Conservation (phyloP, 2,329 filamentous ascomycete genomes). For the Endocalyx cinctus region DNA sequence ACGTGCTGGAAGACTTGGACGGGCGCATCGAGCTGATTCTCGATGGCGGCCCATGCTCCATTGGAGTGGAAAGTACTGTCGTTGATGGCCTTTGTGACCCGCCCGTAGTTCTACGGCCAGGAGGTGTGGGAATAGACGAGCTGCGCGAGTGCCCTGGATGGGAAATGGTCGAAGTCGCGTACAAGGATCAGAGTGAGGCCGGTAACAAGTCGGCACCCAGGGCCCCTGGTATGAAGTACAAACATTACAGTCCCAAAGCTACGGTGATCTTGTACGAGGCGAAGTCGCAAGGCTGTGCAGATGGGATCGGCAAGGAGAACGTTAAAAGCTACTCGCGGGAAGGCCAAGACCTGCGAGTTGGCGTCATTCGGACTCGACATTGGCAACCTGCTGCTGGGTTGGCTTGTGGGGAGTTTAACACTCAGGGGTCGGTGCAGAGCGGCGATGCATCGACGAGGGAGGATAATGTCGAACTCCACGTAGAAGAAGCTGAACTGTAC, state of each 20-base stretch:
- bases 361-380: slow-evolving; percentile 51
- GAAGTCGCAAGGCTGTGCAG: slow-evolving; percentile 28
- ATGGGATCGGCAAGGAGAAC: slow-evolving; percentile 33
- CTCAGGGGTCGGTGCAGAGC: slow-evolving; percentile 18
- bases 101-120: slow-evolving; percentile 78
- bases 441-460: not conserved
- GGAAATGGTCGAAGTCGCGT: slow-evolving; percentile 72
- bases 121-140: slow-evolving; percentile 80
- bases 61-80: slow-evolving; percentile 95
- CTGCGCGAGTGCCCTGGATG: slow-evolving; percentile 72
- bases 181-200: slow-evolving; percentile 69
- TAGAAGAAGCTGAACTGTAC: slow-evolving; percentile 37
- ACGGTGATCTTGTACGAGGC: slow-evolving; percentile 78
- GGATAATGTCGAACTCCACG: slow-evolving; percentile 26
- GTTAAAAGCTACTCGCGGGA: slow-evolving; percentile 15
- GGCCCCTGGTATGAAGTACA: slow-evolving; percentile 98
- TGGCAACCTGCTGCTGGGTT: slow-evolving; percentile 46
- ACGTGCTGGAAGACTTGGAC: slow-evolving; percentile 80
- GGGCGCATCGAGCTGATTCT: slow-evolving; percentile 82
- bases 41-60: slow-evolving; percentile 79
- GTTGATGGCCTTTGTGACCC: slow-evolving; percentile 83
- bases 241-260: slow-evolving; percentile 92
- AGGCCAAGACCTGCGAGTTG: slow-evolving; percentile 31
- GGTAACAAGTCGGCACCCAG: slow-evolving; percentile 64
- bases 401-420: slow-evolving; percentile 25